phyloP scores from a whole-genome alignment of 129 eudicot genomes.

The Sambucus nigra region DNA sequence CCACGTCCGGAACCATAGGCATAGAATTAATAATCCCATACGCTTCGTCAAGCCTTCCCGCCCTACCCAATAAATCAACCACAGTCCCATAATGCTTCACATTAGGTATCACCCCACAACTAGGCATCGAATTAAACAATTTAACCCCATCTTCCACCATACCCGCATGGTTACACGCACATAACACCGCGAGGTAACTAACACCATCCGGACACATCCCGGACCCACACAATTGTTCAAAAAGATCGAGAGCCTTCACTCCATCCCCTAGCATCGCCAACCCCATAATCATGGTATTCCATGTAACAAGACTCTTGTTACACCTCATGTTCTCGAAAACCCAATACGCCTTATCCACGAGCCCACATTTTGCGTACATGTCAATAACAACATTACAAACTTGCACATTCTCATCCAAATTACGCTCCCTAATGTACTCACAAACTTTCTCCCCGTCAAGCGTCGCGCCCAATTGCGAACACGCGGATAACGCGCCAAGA shows the following conservation, averaged over 20 bases:
- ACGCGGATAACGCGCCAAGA: constrained; percentile 66
- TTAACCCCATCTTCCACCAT: constrained; percentile 66
- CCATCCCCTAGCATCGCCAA: constrained; percentile 71
- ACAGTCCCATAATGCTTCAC: constrained; percentile 82
- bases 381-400: constrained; percentile 83
- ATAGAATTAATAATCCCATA: constrained; percentile 45
- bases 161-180: constrained; percentile 88
- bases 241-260: constrained; percentile 42
- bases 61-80: constrained; percentile 80
- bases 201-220: constrained; percentile 44
- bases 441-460: constrained; percentile 46
- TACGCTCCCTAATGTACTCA: constrained; percentile 19
- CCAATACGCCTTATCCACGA: constrained; percentile 46
- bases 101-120: constrained; percentile 35
- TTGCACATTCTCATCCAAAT: constrained; percentile 45
- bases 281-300: constrained; percentile 89
- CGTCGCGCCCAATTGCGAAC: constrained; percentile 63
- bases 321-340: constrained; percentile 55
- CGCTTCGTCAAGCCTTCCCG: constrained; percentile 71
- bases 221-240: constrained; percentile 29
- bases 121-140: constrained; percentile 43
- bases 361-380: constrained; percentile 81
- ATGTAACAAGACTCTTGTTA: constrained; percentile 41
- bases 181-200: constrained; percentile 56
- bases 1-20: constrained; percentile 66